A percentile compares a stretch with the other conserved stretches of the same genome.
phyloP scores from a whole-genome alignment of 257 asterid species.

The Dorcoceras hygrometricum region DNA sequence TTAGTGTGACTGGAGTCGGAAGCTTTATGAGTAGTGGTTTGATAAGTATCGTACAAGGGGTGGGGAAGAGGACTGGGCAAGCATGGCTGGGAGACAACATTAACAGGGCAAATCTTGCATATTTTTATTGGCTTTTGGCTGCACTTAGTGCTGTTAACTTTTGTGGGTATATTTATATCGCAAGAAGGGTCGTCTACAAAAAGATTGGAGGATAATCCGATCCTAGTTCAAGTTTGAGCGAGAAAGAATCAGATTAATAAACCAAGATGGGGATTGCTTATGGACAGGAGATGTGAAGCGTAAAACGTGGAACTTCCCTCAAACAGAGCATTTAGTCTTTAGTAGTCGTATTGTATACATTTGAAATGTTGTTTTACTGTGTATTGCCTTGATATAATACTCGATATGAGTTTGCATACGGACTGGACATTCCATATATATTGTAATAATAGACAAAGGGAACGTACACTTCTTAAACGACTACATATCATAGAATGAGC shows the following conservation, averaged over 20 bases:
- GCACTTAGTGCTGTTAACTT: conserved; percentile 43
- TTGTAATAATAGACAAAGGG: too few relatives aligned
- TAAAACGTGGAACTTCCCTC: too few relatives aligned
- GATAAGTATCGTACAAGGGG: conserved; percentile 41
- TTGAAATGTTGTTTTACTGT: too few relatives aligned
- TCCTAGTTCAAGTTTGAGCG: neutral
- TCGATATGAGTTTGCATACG: too few relatives aligned
- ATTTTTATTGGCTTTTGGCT: conserved; percentile 53
- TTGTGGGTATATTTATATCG: conserved; percentile 37
- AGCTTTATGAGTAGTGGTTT: conserved; percentile 44
- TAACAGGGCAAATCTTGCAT: conserved; percentile 38
- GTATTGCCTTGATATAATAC: too few relatives aligned
- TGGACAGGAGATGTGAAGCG: neutral
- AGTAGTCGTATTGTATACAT: too few relatives aligned
- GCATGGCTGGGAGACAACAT: conserved; percentile 55
- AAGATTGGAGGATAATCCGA: conserved; percentile 1
- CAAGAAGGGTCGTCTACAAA: conserved; percentile 45
- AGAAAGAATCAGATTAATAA: conserved; percentile 3
- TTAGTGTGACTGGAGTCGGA: conserved; percentile 50
- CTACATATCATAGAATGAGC: neutral
- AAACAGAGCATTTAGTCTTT: too few relatives aligned
- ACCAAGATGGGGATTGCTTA: neutral
- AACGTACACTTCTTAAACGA: too few relatives aligned
- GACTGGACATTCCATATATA: too few relatives aligned
- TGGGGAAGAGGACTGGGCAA: conserved; percentile 31